Percentiles rank a stretch among this genome's conserved stretches.
phyloP scores from a whole-genome alignment of 306 rosid genomes.

The Acacia acuminata region DNA sequence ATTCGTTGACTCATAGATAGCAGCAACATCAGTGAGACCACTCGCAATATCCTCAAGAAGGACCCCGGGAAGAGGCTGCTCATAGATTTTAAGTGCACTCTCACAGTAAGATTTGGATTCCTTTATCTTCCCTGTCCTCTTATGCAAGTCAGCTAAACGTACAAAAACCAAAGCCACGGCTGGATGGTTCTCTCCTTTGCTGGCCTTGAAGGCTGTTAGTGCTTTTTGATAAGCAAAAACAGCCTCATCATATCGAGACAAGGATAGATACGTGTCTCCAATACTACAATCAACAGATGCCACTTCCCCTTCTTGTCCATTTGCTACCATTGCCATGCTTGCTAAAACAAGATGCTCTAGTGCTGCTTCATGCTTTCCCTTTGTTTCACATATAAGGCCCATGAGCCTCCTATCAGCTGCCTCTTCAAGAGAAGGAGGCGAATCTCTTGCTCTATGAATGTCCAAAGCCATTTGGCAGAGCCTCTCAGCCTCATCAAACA shows the following conservation, averaged over 20 bases:
- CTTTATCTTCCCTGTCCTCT: constrained; percentile 74
- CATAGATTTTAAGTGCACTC: constrained; percentile 83
- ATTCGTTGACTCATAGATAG: constrained; percentile 86
- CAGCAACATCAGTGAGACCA: constrained; percentile 77
- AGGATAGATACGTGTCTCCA: constrained; percentile 85
- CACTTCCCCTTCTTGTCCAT: constrained; percentile 87
- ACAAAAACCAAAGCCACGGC: constrained; percentile 74
- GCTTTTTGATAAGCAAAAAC: constrained; percentile 88
- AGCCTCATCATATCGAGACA: constrained; percentile 87
- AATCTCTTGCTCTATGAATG: constrained; percentile 70
- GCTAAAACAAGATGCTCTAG: constrained; percentile 96
- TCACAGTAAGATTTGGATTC: constrained; percentile 92
- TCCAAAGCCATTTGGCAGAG: constrained; percentile 89
- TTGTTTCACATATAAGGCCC: constrained; percentile 95
- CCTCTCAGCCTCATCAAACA: constrained; percentile 79
- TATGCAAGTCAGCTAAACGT: constrained; percentile 85
- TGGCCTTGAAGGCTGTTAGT: constrained; percentile 69
- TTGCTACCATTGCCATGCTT: constrained; percentile 88
- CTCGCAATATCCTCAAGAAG: constrained; percentile 90
- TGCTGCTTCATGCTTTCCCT: constrained; percentile 91
- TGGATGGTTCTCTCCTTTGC: constrained; percentile 95
- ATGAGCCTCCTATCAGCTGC: constrained; percentile 97
- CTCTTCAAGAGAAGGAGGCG: constrained; percentile 82
- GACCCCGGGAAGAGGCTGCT: constrained; percentile 74
- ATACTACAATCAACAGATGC: constrained; percentile 93